phyloP scores from a whole-genome alignment of 768 basidiomycete species.

The Tulasnella sp. region DNA sequence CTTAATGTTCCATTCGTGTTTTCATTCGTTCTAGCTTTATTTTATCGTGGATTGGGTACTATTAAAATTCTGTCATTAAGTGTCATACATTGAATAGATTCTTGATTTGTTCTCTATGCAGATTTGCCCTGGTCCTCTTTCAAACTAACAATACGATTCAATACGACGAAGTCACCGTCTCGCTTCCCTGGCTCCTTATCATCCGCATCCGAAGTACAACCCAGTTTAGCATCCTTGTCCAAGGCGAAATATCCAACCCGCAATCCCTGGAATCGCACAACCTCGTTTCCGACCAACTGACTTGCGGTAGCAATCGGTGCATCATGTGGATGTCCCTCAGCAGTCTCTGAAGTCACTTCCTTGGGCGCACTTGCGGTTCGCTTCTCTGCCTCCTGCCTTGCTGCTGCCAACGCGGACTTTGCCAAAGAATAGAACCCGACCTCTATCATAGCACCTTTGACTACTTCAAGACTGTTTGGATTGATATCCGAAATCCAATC shows the following conservation, averaged over 20 bases:
- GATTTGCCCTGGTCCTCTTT: slow-evolving; percentile 85
- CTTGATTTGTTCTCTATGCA: slow-evolving; percentile 1
- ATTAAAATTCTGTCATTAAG: no score
- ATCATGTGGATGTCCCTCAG: slow-evolving; percentile 15
- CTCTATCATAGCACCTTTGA: slow-evolving; percentile 74
- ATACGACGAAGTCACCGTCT: slow-evolving; percentile 66
- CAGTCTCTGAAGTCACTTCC: slow-evolving; percentile 25
- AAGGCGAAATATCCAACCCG: slow-evolving; percentile 90
- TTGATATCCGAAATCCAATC: slow-evolving; percentile 78
- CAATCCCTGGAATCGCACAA: slow-evolving; percentile 90
- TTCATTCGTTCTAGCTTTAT: no score
- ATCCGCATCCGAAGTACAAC: slow-evolving; percentile 44
- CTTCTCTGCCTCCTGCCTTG: slow-evolving; percentile 40
- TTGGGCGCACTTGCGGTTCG: slow-evolving; percentile 49
- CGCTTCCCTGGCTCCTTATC: slow-evolving; percentile 32
- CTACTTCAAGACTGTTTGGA: slow-evolving; percentile 64
- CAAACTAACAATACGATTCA: slow-evolving; percentile 86
- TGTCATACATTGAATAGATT: no score
- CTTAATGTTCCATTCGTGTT: no score
- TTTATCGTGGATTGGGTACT: no score
- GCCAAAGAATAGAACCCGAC: slow-evolving; percentile 79
- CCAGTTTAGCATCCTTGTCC: slow-evolving; percentile 70
- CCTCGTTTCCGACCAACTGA: slow-evolving; percentile 80
- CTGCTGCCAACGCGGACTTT: slow-evolving; percentile 49
- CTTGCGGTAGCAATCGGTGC: slow-evolving; percentile 63